Percentiles rank a stretch among this genome's conserved stretches.
Evolutionary conservation across 495 filamentous ascomycete species (phyloP).

Genomic region (Lasiosphaeris hirsuta): DNA sequence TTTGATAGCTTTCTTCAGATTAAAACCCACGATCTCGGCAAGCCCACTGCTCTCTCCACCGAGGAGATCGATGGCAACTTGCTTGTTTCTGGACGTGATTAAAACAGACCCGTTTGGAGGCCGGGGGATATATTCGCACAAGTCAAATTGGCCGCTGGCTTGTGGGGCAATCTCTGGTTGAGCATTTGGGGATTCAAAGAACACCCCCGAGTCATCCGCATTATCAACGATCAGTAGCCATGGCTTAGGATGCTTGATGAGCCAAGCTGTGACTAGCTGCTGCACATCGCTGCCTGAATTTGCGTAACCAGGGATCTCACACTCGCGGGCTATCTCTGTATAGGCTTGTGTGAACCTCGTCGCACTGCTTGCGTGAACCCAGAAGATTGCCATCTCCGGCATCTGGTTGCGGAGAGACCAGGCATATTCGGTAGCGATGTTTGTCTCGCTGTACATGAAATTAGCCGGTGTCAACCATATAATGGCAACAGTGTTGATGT

Average conservation of each 20-base stretch:
- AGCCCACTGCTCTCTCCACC: too few species aligned
- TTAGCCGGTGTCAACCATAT: not conserved
- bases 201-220: constrained; percentile 43
- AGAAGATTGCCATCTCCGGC: not conserved
- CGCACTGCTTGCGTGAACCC: not conserved
- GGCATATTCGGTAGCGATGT: not conserved
- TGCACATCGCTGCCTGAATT: not conserved
- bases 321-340: not conserved
- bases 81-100: not conserved
- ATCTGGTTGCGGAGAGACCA: not conserved
- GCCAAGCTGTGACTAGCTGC: not conserved
- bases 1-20: too few species aligned
- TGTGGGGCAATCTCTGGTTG: not conserved
- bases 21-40: too few species aligned
- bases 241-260: not conserved
- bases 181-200: too few species aligned
- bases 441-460: not conserved
- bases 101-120: not conserved
- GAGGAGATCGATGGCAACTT: not conserved
- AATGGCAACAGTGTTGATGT: not conserved
- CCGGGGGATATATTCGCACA: not conserved
- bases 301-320: not conserved
- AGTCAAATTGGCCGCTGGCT: not conserved
- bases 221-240: constrained; percentile 55
- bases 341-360: not conserved